Evolutionary conservation across 352 stramenopile species (phyloP), one percentile per base, ranked within the genome.

Genomic region (Lagenidium giganteum): DNA sequence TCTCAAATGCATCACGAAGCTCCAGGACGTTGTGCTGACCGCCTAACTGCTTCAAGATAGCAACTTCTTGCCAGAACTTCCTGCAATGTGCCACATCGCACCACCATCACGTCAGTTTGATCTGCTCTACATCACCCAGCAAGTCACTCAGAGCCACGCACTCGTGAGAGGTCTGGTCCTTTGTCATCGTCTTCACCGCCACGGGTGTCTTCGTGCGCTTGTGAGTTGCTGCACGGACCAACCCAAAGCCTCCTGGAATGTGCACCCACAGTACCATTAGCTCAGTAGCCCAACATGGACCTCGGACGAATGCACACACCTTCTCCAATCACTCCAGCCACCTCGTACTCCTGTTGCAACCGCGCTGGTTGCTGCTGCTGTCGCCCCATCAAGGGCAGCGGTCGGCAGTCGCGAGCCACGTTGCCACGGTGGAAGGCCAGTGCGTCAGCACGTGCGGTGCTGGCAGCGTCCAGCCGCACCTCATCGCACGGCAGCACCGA

Each of bases 1-100:
- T 81, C 55, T 83, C 70, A 20, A 83, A 83, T 8, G 70, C 70
- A 12, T 83, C 70, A 3, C 58, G 65, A 11, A 83, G 42, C 28
- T 71, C 51, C 41, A 78, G 23, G n/a, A 81, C 53, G 38, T 72
- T 63, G 42, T 66, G 51, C 2, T 50, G 57, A 18, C 65, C 65
- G 16, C 68, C 51, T 18, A 79, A 58, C 23, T 77, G 59, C 27
- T 50, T 42, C 9, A 83, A 34, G 12, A 83, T 80, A 2, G 50
- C 55, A 17, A 80, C 70, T 45, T 83, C 70, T 24, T 75, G 62
- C 23, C 71, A 12, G 29, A 83, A 83, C 26, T 73, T 67, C 23
- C 33, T 39, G 23, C 5, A 32, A 36, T 20, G 25, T 12, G 12
- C 22, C 6, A 4, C 25, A 31, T 4, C 28, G 20, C 27, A 38